Conservation (phyloP, 2,329 filamentous ascomycete species). For the Drechslera avenae region DNA sequence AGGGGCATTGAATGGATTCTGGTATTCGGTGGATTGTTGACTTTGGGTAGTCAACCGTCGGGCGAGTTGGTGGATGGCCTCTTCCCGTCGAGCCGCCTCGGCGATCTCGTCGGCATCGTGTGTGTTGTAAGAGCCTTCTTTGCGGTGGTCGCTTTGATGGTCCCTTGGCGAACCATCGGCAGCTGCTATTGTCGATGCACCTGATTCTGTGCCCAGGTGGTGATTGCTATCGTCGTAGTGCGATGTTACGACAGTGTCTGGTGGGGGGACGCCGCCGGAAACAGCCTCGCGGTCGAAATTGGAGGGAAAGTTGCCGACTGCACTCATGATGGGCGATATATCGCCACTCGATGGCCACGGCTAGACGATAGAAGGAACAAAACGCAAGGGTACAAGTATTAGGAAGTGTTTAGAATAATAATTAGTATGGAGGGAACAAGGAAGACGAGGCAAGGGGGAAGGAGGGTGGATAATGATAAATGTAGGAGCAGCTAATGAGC, state of each 20-base stretch:
- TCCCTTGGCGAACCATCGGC: conserved; percentile 29
- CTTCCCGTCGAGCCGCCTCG: conserved; percentile 37
- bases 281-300: conserved; percentile 50
- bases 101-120: conserved; percentile 27
- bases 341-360: conserved; percentile 14
- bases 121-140: conserved; percentile 28
- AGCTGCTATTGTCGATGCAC: conserved; percentile 42
- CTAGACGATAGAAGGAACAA: conserved; percentile 1
- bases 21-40: conserved; percentile 45
- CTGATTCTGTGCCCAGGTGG: conserved; percentile 31
- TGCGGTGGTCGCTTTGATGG: conserved; percentile 22
- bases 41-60: conserved; percentile 50
- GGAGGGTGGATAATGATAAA: conserved; percentile 22
- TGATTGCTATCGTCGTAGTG: conserved; percentile 21
- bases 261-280: conserved; percentile 42
- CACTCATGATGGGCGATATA: conserved; percentile 45
- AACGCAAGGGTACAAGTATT: conserved; percentile 18
- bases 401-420: conserved; percentile 17
- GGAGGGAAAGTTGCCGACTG: conserved; percentile 52
- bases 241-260: conserved; percentile 33
- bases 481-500: conserved; percentile 24
- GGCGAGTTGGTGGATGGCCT: conserved; percentile 50
- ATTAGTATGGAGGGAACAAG: conserved; percentile 7
- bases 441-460: conserved; percentile 12
- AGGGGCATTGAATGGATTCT: conserved; percentile 48